Conservation (phyloP, 2,329 filamentous ascomycete genomes). For the Beauveria caledonica region DNA sequence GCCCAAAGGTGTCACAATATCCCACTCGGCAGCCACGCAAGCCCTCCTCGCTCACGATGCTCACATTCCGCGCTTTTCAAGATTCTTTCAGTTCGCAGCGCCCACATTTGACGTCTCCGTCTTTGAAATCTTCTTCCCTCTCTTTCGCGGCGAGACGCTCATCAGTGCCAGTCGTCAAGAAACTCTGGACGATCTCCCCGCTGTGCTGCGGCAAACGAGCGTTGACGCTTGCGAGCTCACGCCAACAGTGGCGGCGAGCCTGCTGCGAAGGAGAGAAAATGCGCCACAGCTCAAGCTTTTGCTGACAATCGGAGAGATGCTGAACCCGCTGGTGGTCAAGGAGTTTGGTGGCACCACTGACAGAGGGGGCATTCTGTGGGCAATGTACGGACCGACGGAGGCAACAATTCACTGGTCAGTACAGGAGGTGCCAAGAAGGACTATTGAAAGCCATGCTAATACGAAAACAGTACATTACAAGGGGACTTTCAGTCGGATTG, state of each 20-base stretch:
- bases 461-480: constrained; percentile 55
- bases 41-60: constrained; percentile 72
- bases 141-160: constrained; percentile 65
- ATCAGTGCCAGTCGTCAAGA: constrained; percentile 60
- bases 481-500: constrained; percentile 48
- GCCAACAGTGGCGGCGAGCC: constrained; percentile 73
- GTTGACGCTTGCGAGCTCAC: constrained; percentile 85
- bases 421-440: background rate
- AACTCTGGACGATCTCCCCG: constrained; percentile 69
- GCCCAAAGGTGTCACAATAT: constrained; percentile 80
- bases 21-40: constrained; percentile 72
- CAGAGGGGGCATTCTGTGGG: constrained; percentile 63
- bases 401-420: constrained; percentile 73
- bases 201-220: constrained; percentile 52
- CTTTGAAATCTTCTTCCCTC: constrained; percentile 89
- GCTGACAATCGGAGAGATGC: constrained; percentile 88
- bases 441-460: background rate
- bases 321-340: constrained; percentile 65
- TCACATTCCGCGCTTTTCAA: constrained; percentile 65
- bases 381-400: constrained; percentile 92
- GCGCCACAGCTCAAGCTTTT: constrained; percentile 63
- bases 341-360: constrained; percentile 62
- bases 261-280: constrained; percentile 58
- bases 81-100: constrained; percentile 86
- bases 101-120: constrained; percentile 92